A percentile compares a stretch with the other conserved stretches of the same genome.
phyloP scores from a whole-genome alignment of 805 yeast genomes.

The Saturnispora mendoncae region DNA sequence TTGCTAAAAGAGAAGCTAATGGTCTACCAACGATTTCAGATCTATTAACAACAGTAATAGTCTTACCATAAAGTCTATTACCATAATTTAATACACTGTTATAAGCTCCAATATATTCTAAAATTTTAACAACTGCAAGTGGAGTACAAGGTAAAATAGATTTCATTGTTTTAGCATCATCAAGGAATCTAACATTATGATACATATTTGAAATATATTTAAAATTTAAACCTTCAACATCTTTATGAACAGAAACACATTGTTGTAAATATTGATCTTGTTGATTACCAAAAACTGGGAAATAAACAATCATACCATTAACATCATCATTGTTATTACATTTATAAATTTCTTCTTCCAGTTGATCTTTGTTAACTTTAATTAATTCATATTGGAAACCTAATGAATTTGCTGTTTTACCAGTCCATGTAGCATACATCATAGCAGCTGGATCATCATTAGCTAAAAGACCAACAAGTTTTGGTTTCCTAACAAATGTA shows the following conservation, averaged over 20 bases:
- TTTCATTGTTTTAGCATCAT: conserved; percentile 55
- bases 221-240: conserved; percentile 92
- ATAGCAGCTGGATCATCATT: conserved; percentile 91
- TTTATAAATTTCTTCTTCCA: conserved; percentile 73
- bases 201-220: conserved; percentile 88
- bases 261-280: conserved; percentile 96
- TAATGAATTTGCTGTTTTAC: conserved; percentile 74
- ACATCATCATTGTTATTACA: conserved; percentile 73
- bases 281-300: conserved; percentile 91
- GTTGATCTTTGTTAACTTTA: conserved; percentile 63
- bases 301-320: conserved; percentile 93
- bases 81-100: conserved; percentile 78
- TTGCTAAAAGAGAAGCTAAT: conserved; percentile 87
- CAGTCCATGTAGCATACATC: conserved; percentile 95
- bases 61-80: conserved; percentile 87
- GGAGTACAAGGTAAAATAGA: conserved; percentile 96
- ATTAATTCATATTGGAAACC: conserved; percentile 81
- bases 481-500: conserved; percentile 48
- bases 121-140: conserved; percentile 83
- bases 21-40: conserved; percentile 98
- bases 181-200: conserved; percentile 83
- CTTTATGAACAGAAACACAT: conserved; percentile 82
- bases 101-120: conserved; percentile 85
- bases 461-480: conserved; percentile 84
- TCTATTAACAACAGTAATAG: conserved; percentile 82